phyloP scores from a whole-genome alignment of 2,329 filamentous ascomycete species.

The Zymoseptoria ardabiliae region DNA sequence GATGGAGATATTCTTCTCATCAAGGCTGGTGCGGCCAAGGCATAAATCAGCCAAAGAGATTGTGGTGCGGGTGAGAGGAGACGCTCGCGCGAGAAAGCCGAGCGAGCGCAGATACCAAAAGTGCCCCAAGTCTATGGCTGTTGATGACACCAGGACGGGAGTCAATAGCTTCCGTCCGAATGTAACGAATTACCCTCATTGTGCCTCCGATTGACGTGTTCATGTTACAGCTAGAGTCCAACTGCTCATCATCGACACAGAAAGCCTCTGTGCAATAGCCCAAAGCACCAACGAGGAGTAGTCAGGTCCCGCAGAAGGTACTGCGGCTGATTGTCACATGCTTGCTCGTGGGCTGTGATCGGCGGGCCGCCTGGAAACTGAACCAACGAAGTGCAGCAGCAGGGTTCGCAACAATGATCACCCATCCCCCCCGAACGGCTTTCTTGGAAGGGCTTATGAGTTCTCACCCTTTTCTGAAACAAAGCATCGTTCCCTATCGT shows the following conservation, averaged over 20 bases:
- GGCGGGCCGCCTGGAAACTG: neutral
- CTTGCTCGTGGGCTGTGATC: neutral
- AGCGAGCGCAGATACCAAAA: neutral
- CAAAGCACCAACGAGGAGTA: too few relatives aligned
- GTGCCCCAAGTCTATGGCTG: constrained; percentile 1
- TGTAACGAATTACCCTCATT: neutral
- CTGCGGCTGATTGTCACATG: neutral
- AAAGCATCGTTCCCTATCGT: neutral
- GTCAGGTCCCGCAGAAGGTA: neutral
- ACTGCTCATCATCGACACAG: neutral
- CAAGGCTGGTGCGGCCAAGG: constrained; percentile 79
- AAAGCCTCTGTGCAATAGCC: neutral
- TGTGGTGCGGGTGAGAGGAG: neutral
- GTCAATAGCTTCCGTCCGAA: constrained; percentile 3
- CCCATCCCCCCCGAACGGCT: neutral
- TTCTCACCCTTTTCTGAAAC: neutral
- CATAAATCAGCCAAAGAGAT: constrained; percentile 13
- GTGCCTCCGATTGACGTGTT: neutral
- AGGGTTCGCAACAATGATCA: neutral
- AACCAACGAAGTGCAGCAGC: neutral
- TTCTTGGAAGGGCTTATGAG: neutral
- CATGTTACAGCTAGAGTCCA: neutral
- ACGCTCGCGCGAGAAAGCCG: neutral
- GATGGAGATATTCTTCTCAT: constrained; percentile 79
- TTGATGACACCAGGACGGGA: constrained; percentile 5